Evolutionary conservation across 2,329 filamentous ascomycete species (phyloP).

Genomic region (Cyclaneusma minus): DNA sequence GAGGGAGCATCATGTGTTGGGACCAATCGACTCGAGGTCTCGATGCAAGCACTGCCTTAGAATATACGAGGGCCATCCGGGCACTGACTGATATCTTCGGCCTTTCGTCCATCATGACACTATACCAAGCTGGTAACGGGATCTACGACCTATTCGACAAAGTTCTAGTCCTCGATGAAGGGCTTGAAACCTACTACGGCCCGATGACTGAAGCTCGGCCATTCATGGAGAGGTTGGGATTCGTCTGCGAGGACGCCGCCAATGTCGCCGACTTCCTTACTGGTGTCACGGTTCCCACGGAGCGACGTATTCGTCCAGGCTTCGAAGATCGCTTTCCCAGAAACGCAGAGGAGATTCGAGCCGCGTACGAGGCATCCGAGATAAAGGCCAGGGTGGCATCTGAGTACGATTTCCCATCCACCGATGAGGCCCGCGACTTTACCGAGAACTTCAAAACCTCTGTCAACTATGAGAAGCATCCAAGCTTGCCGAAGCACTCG

Average conservation of each 20-base stretch:
- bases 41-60: constrained; percentile 48
- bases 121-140: constrained; percentile 56
- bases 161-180: constrained; percentile 50
- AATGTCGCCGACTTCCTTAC: constrained; percentile 53
- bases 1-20: constrained; percentile 40
- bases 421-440: constrained; percentile 25
- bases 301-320: constrained; percentile 40
- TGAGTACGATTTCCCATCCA: constrained; percentile 41
- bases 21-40: constrained; percentile 52
- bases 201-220: constrained; percentile 38
- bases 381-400: constrained; percentile 33
- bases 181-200: constrained; percentile 51
- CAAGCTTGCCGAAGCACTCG: constrained; percentile 33
- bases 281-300: constrained; percentile 51
- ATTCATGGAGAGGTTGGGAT: constrained; percentile 51
- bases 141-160: constrained; percentile 60
- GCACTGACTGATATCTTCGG: constrained; percentile 47
- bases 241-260: constrained; percentile 43
- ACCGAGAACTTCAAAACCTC: constrained; percentile 38
- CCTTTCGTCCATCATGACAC: constrained; percentile 42
- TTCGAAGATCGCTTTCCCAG: constrained; percentile 27
- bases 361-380: constrained; percentile 33
- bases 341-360: constrained; percentile 27
- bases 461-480: constrained; percentile 37
- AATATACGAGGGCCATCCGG: constrained; percentile 44